phyloP scores from a whole-genome alignment of 2,329 filamentous ascomycete species.

The Harringtonia aguacate region DNA sequence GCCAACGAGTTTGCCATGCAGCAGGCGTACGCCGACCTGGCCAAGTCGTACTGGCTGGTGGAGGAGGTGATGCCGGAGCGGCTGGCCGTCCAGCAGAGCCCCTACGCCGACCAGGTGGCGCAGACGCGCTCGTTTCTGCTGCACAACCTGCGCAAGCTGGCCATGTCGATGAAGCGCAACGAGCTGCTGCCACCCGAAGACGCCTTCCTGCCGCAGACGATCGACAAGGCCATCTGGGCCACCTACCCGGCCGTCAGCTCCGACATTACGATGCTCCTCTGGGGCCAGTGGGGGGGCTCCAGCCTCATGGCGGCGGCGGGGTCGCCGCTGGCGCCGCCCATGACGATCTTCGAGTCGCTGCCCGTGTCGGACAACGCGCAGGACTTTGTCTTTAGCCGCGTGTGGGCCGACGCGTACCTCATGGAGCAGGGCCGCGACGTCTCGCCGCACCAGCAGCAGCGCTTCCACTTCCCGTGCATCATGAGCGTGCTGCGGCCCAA shows the following conservation, averaged over 20 bases:
- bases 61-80: slow-evolving; percentile 42
- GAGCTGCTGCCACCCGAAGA: slow-evolving; percentile 63
- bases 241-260: slow-evolving; percentile 64
- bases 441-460: slow-evolving; percentile 32
- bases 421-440: slow-evolving; percentile 62
- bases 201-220: slow-evolving; percentile 59
- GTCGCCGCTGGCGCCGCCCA: slow-evolving; percentile 33
- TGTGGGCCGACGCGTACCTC: slow-evolving; percentile 63
- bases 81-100: slow-evolving; percentile 28
- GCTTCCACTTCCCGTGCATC: slow-evolving; percentile 62
- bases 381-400: slow-evolving; percentile 69
- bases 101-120: slow-evolving; percentile 35
- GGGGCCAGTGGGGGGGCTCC: slow-evolving; percentile 46
- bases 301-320: slow-evolving; percentile 35
- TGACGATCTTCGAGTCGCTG: slow-evolving; percentile 55
- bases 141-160: slow-evolving; percentile 60
- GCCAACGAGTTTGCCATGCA: slow-evolving; percentile 47
- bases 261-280: slow-evolving; percentile 60
- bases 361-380: slow-evolving; percentile 65
- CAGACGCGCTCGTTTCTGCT: slow-evolving; percentile 45
- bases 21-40: slow-evolving; percentile 76
- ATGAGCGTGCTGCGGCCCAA: slow-evolving; percentile 64
- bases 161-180: slow-evolving; percentile 77
- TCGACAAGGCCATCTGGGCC: slow-evolving; percentile 75
- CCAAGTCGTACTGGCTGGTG: slow-evolving; percentile 77